These are phyloP conservation scores for Aspergillus calidoustus DNA, from an alignment of 2,329 filamentous ascomycete species.

Conservation along the genomic window DNA sequence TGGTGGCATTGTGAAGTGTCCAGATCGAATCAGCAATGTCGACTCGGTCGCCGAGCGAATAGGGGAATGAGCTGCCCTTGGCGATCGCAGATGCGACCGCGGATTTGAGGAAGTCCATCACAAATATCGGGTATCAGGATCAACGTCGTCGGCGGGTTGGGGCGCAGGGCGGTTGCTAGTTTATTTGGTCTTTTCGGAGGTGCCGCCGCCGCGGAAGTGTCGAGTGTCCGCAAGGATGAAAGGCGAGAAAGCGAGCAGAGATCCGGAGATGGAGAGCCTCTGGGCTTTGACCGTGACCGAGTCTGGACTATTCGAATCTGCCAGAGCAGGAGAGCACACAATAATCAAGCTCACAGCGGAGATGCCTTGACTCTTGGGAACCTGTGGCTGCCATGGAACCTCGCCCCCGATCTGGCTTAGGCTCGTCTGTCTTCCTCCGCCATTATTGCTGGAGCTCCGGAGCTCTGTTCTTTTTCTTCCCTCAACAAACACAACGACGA, in stretches of 20 bases:
- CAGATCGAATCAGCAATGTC: constrained; percentile 94
- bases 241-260: neutral
- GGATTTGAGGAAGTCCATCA: constrained; percentile 97
- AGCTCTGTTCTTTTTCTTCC: constrained; percentile 2
- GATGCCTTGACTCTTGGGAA: neutral
- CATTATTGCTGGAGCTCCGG: constrained; percentile 8
- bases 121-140: constrained; percentile 3
- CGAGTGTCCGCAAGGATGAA: neutral
- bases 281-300: neutral
- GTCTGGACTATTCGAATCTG: neutral
- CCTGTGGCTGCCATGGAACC: constrained; percentile 13
- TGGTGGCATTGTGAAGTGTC: constrained; percentile 94
- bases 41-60: constrained; percentile 88
- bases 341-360: neutral
- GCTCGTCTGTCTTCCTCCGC: neutral
- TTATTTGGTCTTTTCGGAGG: constrained; percentile 16
- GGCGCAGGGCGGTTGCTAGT: constrained; percentile 8
- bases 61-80: constrained; percentile 90
- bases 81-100: constrained; percentile 96
- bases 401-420: constrained; percentile 33
- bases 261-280: neutral
- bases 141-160: constrained; percentile 9
- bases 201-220: neutral
- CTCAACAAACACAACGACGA: neutral
- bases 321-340: neutral